A percentile compares a stretch with the other conserved stretches of the same genome.
Evolutionary conservation across 208 protist genomes (phyloP).

Genomic region (Leishmania amazonensis): DNA sequence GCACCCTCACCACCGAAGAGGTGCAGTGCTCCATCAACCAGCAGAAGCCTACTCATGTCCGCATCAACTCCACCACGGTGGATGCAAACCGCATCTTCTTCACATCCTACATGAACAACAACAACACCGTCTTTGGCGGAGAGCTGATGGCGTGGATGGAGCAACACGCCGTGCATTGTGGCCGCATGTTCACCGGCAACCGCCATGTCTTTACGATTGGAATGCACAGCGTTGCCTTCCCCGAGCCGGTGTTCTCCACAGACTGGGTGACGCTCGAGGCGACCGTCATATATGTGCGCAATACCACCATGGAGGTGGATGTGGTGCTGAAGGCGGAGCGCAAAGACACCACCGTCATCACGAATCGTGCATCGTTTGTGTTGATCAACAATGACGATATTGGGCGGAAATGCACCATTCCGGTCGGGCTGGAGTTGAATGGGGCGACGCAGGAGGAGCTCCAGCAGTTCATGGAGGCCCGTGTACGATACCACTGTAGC

Average conservation of each 20-base stretch:
- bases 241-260: slow-evolving; percentile 79
- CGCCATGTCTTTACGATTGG: slow-evolving; percentile 84
- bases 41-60: slow-evolving; percentile 53
- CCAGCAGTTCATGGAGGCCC: slow-evolving; percentile 67
- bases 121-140: slow-evolving; percentile 93
- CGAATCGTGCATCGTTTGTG: slow-evolving; percentile 88
- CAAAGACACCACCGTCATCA: slow-evolving; percentile 50
- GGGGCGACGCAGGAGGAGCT: slow-evolving; percentile 74
- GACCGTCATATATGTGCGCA: slow-evolving; percentile 86
- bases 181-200: slow-evolving; percentile 87
- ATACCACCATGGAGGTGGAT: slow-evolving; percentile 92
- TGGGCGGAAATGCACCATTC: slow-evolving; percentile 74
- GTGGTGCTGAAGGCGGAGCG: slow-evolving; percentile 76
- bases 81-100: slow-evolving; percentile 90
- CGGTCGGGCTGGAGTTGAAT: slow-evolving; percentile 69
- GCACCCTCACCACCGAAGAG: slow-evolving; percentile 41
- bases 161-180: slow-evolving; percentile 86
- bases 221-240: slow-evolving; percentile 92
- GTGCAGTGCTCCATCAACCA: slow-evolving; percentile 69
- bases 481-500: slow-evolving; percentile 53
- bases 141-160: slow-evolving; percentile 94
- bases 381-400: slow-evolving; percentile 88
- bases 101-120: slow-evolving; percentile 86
- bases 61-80: slow-evolving; percentile 54
- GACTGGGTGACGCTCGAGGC: slow-evolving; percentile 90